Percentiles rank a stretch among this genome's conserved stretches.
These are phyloP conservation scores for Gracilaria vermiculophylla DNA, from an alignment of 23 red algal genomes.

Conservation along the genomic window DNA sequence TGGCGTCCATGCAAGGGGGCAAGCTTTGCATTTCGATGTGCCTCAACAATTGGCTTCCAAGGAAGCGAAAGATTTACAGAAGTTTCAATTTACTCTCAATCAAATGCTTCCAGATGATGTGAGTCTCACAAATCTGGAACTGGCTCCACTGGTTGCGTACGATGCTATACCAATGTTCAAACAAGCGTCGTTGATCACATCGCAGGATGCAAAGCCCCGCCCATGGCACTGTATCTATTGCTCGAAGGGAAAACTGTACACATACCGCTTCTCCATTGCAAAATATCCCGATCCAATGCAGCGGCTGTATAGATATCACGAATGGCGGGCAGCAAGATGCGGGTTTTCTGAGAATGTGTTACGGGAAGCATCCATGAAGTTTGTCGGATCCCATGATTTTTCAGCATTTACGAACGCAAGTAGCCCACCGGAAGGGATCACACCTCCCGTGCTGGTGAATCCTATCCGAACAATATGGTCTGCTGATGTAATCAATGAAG, in stretches of 20 bases:
- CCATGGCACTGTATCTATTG: slow-evolving; percentile 83
- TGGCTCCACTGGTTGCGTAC: slow-evolving; percentile 37
- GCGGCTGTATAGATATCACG: slow-evolving; percentile 58
- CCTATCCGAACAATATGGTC: slow-evolving; percentile 70
- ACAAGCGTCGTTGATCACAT: neutral
- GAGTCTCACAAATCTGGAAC: slow-evolving; percentile 56
- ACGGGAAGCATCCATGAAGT: slow-evolving; percentile 36
- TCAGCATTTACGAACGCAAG: slow-evolving; percentile 79
- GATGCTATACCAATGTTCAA: slow-evolving; percentile 10
- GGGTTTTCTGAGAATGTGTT: slow-evolving; percentile 46
- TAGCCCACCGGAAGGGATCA: slow-evolving; percentile 40
- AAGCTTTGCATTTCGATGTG: slow-evolving; percentile 89
- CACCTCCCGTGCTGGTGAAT: slow-evolving; percentile 33
- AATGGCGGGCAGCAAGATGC: slow-evolving; percentile 45
- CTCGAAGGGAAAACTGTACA: slow-evolving; percentile 75
- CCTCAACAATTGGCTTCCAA: slow-evolving; percentile 7
- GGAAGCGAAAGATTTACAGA: slow-evolving; percentile 14
- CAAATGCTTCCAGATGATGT: slow-evolving; percentile 81
- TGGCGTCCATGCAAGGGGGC: slow-evolving; percentile 92
- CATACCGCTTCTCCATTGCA: slow-evolving; percentile 60
- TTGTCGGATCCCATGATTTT: slow-evolving; percentile 97
- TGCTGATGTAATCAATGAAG: slow-evolving; percentile 61
- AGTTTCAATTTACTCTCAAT: slow-evolving; percentile 81
- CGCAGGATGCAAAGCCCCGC: neutral
- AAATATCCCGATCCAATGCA: slow-evolving; percentile 53